Conservation (phyloP, 257 asterid genomes). For the Dorcoceras hygrometricum region DNA sequence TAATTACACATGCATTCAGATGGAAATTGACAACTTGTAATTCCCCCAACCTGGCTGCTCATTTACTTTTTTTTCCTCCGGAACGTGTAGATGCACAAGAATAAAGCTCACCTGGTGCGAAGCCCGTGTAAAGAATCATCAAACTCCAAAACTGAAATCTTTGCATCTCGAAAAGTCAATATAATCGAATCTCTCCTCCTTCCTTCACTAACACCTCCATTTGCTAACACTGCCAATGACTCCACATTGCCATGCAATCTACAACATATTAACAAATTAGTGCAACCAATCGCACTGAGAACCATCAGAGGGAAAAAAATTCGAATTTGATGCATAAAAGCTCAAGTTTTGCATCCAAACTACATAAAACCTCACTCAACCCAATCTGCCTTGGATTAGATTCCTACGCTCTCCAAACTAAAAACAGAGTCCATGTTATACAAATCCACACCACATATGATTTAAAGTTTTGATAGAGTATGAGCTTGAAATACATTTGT, state of each 20-base stretch:
- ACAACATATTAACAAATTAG: constrained; percentile 25
- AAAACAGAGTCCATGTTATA: neutral
- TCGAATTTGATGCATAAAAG: too few species aligned
- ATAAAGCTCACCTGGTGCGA: constrained; percentile 64
- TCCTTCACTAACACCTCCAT: constrained; percentile 72
- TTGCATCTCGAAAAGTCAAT: constrained; percentile 82
- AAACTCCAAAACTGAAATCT: constrained; percentile 82
- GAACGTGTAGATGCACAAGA: constrained; percentile 13
- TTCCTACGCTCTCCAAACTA: neutral
- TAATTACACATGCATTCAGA: neutral
- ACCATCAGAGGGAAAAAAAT: neutral
- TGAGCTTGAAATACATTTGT: neutral
- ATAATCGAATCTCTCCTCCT: constrained; percentile 83
- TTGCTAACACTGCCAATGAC: constrained; percentile 67
- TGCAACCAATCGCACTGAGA: neutral
- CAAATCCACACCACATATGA: neutral
- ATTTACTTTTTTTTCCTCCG: neutral
- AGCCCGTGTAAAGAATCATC: constrained; percentile 88
- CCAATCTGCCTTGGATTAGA: neutral
- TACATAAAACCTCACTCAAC: neutral
- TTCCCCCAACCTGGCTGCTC: constrained; percentile 15
- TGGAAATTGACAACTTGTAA: constrained; percentile 16
- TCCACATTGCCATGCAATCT: constrained; percentile 98
- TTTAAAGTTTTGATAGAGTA: neutral
- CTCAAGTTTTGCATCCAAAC: too few species aligned